Percentiles rank a stretch among this genome's conserved stretches.
Evolutionary conservation across 169 alveolate genomes (phyloP).

Genomic region (Theileria orientalis): DNA sequence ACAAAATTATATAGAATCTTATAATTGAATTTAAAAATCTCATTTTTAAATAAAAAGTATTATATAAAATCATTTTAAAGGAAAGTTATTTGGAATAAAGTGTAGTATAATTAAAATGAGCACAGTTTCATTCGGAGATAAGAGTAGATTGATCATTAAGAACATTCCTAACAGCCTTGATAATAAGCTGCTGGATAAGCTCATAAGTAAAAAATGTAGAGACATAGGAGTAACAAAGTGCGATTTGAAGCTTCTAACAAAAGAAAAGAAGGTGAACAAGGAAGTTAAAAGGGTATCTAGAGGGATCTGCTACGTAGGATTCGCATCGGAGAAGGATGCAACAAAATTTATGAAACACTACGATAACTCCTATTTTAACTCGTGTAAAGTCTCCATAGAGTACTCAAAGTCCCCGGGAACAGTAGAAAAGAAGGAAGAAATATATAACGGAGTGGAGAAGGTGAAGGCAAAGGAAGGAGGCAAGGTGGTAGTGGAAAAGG

Average conservation of each 20-base stretch:
- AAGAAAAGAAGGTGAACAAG: conserved; percentile 10
- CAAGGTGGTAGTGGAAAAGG: conserved; percentile 31
- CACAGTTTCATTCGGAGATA: not conserved
- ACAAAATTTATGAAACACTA: conserved; percentile 78
- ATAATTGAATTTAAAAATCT: too few species aligned
- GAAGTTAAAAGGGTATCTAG: conserved; percentile 67
- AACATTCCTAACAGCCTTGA: conserved; percentile 58
- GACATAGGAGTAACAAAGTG: conserved; percentile 44
- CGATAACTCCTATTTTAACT: conserved; percentile 82
- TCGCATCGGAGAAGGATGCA: conserved; percentile 79
- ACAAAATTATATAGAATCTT: too few species aligned
- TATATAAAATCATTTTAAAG: too few species aligned
- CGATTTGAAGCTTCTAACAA: conserved; percentile 50
- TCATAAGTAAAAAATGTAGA: conserved; percentile 48
- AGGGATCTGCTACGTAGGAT: conserved; percentile 87
- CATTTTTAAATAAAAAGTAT: too few species aligned
- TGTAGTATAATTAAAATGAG: too few species aligned
- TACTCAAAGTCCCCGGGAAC: conserved; percentile 80
- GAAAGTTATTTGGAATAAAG: too few species aligned
- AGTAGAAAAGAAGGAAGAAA: not conserved
- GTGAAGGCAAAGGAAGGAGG: conserved; percentile 43
- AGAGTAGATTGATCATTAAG: conserved; percentile 47
- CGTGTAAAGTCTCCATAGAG: conserved; percentile 82
- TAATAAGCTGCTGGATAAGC: conserved; percentile 20
- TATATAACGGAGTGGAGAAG: conserved; percentile 5